Evolutionary conservation across 495 filamentous ascomycete genomes (phyloP), one percentile per base, ranked within the genome.

Genomic region (Penicillium paradoxum): DNA sequence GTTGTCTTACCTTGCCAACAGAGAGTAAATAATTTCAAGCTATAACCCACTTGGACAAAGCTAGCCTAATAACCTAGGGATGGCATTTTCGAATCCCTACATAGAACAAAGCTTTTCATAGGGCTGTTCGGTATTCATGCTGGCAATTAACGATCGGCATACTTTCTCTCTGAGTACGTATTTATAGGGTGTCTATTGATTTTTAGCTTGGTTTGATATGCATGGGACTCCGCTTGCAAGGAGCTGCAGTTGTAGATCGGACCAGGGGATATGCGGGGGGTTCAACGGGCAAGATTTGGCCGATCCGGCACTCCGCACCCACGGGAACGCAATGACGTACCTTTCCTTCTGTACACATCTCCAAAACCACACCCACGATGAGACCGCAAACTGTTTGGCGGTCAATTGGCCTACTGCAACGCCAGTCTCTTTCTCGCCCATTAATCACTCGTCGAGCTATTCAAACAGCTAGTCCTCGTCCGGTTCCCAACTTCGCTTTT

Each of bases 401-500:
- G 43, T 65, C 70, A 18, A 55, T 71, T 6, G 52, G 63, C 36
- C 57, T 71, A 44, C 51, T 72, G 9, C 65, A 67, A 45, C 62
- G 63, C 9, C 32, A 18, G 33, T 36, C 58, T n/a, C 17, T 58
- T 44, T 36, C 55, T 55, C 36, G 63, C 58, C 43, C 43, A 34
- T 32, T 8, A 38, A 39, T 49, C 40, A 45, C 55, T 33, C 62
- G 59, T 18, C 62, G 69, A 32, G 51, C 55, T 48, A 53, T 71
- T 44, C 69, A 72, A 53, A 73, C 64, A 27, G 54, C 60, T 45
- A 71, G 55, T 51, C 59, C 64, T 19, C 40, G 61, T 18, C 68
- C 60, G 32, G 50, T 78, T 45, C 81, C 84, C 13, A 74, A 81
- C 65, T 89, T 88, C 59, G 89, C 86, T 6, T 93, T 95, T 72